Conservation (phyloP, 805 yeast genomes). For the Wickerhamiella occidentalis region DNA sequence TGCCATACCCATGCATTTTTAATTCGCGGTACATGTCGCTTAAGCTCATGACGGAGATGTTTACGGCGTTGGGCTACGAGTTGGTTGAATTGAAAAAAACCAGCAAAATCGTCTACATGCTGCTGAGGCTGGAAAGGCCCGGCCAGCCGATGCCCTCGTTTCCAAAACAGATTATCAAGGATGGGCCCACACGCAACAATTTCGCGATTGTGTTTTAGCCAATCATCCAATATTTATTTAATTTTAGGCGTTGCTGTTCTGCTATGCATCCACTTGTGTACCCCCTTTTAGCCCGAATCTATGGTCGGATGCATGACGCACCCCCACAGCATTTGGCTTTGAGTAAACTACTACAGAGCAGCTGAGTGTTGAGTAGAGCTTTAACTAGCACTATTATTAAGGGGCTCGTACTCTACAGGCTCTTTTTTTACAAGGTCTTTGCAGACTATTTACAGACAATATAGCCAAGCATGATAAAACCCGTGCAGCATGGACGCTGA, state of each 20-base stretch:
- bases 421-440: no score
- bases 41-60: slow-evolving; percentile 33
- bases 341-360: no score
- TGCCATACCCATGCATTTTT: slow-evolving; percentile 75
- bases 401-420: no score
- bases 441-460: no score
- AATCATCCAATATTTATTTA: background rate
- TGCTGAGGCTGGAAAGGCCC: slow-evolving; percentile 30
- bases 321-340: background rate
- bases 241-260: background rate
- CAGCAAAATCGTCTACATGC: slow-evolving; percentile 61
- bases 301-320: background rate
- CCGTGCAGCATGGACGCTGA: background rate
- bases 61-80: slow-evolving; percentile 49
- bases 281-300: background rate
- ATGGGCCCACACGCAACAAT: slow-evolving; percentile 55
- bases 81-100: slow-evolving; percentile 42
- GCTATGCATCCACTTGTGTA: background rate
- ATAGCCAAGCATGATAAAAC: no score
- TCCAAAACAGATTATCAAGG: slow-evolving; percentile 33
- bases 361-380: no score
- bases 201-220: slow-evolving; percentile 40
- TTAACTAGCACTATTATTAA: no score
- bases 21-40: slow-evolving; percentile 71
- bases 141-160: slow-evolving; percentile 3